Base-by-base conservation (phyloP, 2,329 filamentous ascomycete species). In the Blastomyces emzantsi region DNA sequence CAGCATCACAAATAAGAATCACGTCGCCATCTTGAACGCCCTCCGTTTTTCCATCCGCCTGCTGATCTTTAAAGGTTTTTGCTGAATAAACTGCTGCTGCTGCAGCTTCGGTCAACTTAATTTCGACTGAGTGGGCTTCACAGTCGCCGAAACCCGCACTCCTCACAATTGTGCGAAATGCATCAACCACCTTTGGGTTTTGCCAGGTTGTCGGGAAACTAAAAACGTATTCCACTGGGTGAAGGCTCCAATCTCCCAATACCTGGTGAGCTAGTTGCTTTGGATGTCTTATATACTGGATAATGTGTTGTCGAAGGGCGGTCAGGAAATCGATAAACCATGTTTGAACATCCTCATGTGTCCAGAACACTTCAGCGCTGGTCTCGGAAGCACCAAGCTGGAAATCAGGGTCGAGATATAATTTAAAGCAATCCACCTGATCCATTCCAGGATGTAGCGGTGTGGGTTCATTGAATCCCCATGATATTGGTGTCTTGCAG, bases 171-270 rank as follows among this genome's bases (percentile, higher is more conserved):
- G 19, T 36, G 30, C 43, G 19, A 57, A 62, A 62, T 15, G 51
- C 41, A 19, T 36, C 61, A 56, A 62, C 28, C 51, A 62, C 51
- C 28, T 30, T n/a, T 33, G 61, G 17, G 13, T 54, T 57, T 25
- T 33, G 45, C 61, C 61, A 62, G n/a, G 61, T 62, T 62, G 61
- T 62, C 7, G 61, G 61, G 28, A 62, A 55, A 41, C 61, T 62
- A 25, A 62, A 62, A 49, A 56, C 25, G n/a, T 62, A 62, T 56
- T 62, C 36, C 52, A 62, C 61, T 22, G 33, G 54, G 36, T 45
- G 49, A 9, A 57, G 43, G n/a, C 22, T 51, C 61, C 61, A 62
- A 22, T 57, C 51, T 15, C 51, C 28, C 45, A 61, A n/a, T 30
- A 54, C n/a, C 6, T 28, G n/a, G 3, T 51, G 1, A n/a, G 47